Evolutionary conservation across 306 rosid genomes (phyloP).

Genomic region (Pterocarpus santalinus): DNA sequence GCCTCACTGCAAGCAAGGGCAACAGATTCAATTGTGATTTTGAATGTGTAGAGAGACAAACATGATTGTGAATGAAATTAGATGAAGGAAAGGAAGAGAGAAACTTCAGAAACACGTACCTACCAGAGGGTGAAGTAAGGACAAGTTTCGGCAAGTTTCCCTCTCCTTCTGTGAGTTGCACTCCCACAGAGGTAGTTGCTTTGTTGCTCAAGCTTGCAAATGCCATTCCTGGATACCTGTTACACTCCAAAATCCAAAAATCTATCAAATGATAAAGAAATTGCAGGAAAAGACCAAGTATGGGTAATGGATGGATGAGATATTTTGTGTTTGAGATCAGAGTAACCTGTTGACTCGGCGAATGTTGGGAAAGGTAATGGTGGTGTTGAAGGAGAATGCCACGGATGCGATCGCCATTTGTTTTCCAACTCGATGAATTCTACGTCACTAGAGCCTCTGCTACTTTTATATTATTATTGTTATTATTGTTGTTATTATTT

Average conservation of each 20-base stretch:
- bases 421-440: background rate
- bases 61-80: background rate
- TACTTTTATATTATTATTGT: background rate
- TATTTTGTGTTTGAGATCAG: background rate
- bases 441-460: background rate
- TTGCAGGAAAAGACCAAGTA: background rate
- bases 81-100: background rate
- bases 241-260: background rate
- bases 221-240: slow-evolving; percentile 61
- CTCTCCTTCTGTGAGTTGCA: slow-evolving; percentile 78
- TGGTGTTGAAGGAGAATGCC: slow-evolving; percentile 57
- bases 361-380: slow-evolving; percentile 52
- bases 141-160: slow-evolving; percentile 87
- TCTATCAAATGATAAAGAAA: too few relatives aligned
- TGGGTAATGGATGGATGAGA: background rate
- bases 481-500: background rate
- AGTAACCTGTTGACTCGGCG: slow-evolving; percentile 61
- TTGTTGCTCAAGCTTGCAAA: slow-evolving; percentile 68
- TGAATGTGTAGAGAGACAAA: background rate
- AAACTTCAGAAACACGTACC: slow-evolving; percentile 56
- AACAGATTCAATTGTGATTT: slow-evolving; percentile 3
- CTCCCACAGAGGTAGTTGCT: slow-evolving; percentile 57
- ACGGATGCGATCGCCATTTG: slow-evolving; percentile 63
- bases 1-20: slow-evolving; percentile 72
- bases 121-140: slow-evolving; percentile 74